phyloP scores from a whole-genome alignment of 306 rosid species.

The Inga leiocalycina region DNA sequence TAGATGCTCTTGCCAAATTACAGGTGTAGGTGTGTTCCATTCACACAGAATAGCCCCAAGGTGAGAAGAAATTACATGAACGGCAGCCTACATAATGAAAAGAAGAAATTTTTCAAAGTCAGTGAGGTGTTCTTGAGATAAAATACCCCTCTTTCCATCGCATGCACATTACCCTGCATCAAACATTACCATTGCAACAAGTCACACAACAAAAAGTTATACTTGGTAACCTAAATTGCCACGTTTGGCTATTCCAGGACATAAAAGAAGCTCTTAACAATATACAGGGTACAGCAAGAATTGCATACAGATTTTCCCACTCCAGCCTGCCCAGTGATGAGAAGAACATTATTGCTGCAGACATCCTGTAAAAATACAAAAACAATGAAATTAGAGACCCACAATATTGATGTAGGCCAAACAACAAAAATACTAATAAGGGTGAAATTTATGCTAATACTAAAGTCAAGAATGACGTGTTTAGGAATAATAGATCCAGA shows the following conservation, averaged over 20 bases:
- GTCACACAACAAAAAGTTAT: background rate
- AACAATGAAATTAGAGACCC: slow-evolving; percentile 24
- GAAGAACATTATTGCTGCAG: slow-evolving; percentile 54
- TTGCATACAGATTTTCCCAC: slow-evolving; percentile 86
- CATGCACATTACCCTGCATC: slow-evolving; percentile 4
- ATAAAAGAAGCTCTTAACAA: slow-evolving; percentile 24
- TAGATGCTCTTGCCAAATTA: slow-evolving; percentile 87
- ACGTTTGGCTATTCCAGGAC: background rate
- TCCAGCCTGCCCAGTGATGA: slow-evolving; percentile 91
- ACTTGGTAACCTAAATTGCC: background rate
- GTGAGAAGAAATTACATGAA: slow-evolving; percentile 76
- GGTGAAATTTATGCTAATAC: slow-evolving; percentile 12
- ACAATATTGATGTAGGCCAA: background rate
- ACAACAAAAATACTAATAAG: slow-evolving; percentile 4
- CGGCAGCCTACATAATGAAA: slow-evolving; percentile 58
- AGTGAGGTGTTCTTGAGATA: slow-evolving; percentile 1
- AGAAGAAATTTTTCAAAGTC: slow-evolving; percentile 25
- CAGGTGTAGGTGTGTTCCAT: slow-evolving; percentile 95
- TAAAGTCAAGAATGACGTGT: slow-evolving; percentile 11
- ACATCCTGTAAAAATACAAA: slow-evolving; percentile 48
- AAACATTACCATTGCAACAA: slow-evolving; percentile 12
- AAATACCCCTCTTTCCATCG: background rate
- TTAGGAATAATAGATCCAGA: slow-evolving; percentile 14
- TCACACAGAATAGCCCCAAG: slow-evolving; percentile 73
- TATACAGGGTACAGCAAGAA: slow-evolving; percentile 34